phyloP scores from a whole-genome alignment of 1,139 yeast species.

The Geotrichum aggregatum region DNA sequence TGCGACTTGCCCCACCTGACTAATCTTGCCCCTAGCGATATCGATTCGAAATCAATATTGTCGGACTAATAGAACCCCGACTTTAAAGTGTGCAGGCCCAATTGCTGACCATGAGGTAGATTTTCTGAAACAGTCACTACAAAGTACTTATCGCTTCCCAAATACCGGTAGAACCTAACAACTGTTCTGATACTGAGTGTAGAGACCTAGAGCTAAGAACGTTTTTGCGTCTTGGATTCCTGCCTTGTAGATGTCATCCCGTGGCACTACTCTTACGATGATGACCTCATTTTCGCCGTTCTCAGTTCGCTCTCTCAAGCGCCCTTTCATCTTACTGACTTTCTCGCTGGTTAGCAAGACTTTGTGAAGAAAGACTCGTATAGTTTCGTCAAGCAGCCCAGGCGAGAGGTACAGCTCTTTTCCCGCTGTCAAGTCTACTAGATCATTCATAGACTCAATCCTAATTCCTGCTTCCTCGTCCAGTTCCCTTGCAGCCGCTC shows the following conservation, averaged over 20 bases:
- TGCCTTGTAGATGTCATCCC: slow-evolving; percentile 15
- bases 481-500: neutral
- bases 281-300: slow-evolving; percentile 26
- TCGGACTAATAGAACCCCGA: too few species aligned
- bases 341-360: slow-evolving; percentile 21
- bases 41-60: too few species aligned
- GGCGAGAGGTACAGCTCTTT: slow-evolving; percentile 25
- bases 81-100: too few species aligned
- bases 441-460: slow-evolving; percentile 21
- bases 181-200: slow-evolving; percentile 7
- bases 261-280: slow-evolving; percentile 22
- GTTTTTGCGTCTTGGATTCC: slow-evolving; percentile 26
- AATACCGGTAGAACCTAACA: too few species aligned
- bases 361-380: slow-evolving; percentile 24
- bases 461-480: slow-evolving; percentile 31
- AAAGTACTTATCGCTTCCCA: too few species aligned
- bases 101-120: too few species aligned
- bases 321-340: slow-evolving; percentile 25
- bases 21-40: too few species aligned
- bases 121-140: too few species aligned
- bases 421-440: slow-evolving; percentile 22
- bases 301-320: slow-evolving; percentile 23
- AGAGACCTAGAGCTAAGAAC: slow-evolving; percentile 26
- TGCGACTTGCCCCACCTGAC: too few species aligned
- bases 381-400: slow-evolving; percentile 27